Evolutionary conservation across 2,329 filamentous ascomycete species (phyloP).

Genomic region (Nemania sp.): DNA sequence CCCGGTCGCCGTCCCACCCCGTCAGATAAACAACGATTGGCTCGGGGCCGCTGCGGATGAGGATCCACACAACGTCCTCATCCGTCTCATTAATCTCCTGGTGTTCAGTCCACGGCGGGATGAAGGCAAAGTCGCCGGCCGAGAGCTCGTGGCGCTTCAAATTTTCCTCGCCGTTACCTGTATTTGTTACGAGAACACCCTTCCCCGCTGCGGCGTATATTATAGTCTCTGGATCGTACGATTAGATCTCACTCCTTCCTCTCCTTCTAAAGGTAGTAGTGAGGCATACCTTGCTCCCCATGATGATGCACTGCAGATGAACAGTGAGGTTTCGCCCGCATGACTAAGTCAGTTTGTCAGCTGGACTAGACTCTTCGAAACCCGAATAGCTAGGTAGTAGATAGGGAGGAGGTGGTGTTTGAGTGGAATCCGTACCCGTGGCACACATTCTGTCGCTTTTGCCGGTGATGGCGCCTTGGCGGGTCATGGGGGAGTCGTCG

Average conservation of each 20-base stretch:
- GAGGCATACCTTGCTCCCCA: constrained; percentile 70
- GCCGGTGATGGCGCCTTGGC: constrained; percentile 69
- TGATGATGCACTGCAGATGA: constrained; percentile 75
- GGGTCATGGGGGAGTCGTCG: constrained; percentile 51
- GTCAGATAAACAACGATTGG: constrained; percentile 73
- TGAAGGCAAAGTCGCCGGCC: constrained; percentile 76
- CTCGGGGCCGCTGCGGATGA: constrained; percentile 70
- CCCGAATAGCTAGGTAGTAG: not conserved
- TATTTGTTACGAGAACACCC: constrained; percentile 69
- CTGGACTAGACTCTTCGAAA: constrained; percentile 7
- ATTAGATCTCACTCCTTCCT: not conserved
- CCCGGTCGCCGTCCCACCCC: constrained; percentile 69
- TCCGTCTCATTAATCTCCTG: constrained; percentile 76
- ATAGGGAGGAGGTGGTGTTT: not conserved
- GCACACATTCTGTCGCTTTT: constrained; percentile 75
- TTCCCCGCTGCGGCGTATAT: constrained; percentile 73
- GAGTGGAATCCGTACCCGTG: constrained; percentile 61
- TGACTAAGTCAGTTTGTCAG: constrained; percentile 57
- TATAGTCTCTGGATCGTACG: constrained; percentile 68
- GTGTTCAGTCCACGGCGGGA: constrained; percentile 78
- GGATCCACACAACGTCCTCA: constrained; percentile 70
- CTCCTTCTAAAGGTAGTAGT: not conserved
- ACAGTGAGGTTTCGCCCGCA: constrained; percentile 72
- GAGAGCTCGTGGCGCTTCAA: constrained; percentile 67
- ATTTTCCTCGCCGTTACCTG: constrained; percentile 64